Evolutionary conservation across 2,329 filamentous ascomycete species (phyloP).

Genomic region (Zymoseptoria brevis): DNA sequence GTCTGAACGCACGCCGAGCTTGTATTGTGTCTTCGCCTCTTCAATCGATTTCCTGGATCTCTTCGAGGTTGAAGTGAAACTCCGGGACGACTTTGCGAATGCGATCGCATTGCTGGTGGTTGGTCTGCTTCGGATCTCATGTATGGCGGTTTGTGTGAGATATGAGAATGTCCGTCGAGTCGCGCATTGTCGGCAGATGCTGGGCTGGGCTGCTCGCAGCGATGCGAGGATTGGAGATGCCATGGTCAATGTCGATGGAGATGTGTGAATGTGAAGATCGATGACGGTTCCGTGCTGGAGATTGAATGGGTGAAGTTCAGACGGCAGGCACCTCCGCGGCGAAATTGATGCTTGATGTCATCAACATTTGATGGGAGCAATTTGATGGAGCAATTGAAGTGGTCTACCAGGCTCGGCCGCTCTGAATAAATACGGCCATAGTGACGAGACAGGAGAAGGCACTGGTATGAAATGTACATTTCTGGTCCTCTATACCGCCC

Average conservation of each 20-base stretch:
- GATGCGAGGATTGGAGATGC: constrained; percentile 6
- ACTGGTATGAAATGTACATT: too few species aligned
- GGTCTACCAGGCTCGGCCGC: too few species aligned
- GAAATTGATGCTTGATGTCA: background rate
- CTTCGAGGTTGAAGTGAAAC: constrained; percentile 21
- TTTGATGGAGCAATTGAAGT: too few species aligned
- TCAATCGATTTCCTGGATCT: constrained; percentile 34
- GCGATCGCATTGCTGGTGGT: background rate
- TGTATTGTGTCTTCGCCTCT: constrained; percentile 39
- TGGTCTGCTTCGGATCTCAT: constrained; percentile 20
- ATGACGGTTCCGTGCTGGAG: background rate
- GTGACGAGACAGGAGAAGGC: too few species aligned
- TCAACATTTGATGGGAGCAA: background rate
- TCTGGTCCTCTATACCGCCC: too few species aligned
- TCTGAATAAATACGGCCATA: too few species aligned
- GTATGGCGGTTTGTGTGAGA: constrained; percentile 17
- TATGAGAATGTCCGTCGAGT: constrained; percentile 16
- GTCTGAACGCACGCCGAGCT: constrained; percentile 34
- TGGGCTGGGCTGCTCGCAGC: constrained; percentile 14
- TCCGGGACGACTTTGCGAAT: constrained; percentile 6
- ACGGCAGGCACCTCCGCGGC: background rate
- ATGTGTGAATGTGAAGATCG: background rate
- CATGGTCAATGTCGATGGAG: constrained; percentile 5
- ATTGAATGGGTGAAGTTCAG: background rate
- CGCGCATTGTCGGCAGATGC: constrained; percentile 23